Evolutionary conservation across 495 filamentous ascomycete species (phyloP).

Genomic region (Daldinia loculata): DNA sequence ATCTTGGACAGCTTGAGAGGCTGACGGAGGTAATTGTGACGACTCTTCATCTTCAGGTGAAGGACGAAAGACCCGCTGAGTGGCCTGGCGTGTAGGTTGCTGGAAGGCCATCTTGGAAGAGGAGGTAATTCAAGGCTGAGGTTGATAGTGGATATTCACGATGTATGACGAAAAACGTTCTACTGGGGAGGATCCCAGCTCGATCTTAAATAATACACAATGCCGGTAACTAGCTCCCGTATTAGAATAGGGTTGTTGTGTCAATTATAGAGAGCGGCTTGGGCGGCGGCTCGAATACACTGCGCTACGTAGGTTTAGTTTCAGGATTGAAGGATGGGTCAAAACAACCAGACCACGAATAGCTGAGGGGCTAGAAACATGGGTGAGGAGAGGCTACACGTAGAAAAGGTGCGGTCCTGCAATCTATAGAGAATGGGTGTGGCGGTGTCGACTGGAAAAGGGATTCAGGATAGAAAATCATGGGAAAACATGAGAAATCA

Average conservation of each 20-base stretch:
- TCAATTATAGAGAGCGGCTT: constrained; percentile 33
- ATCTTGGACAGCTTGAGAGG: constrained; percentile 63
- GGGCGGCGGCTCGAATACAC: constrained; percentile 25
- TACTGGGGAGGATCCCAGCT: constrained; percentile 39
- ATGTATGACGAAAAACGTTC: constrained; percentile 33
- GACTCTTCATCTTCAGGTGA: constrained; percentile 58
- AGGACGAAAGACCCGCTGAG: constrained; percentile 65
- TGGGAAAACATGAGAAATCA: constrained; percentile 18
- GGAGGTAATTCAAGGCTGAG: constrained; percentile 15
- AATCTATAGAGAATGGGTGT: constrained; percentile 29
- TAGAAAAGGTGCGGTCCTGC: constrained; percentile 24
- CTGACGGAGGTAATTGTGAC: constrained; percentile 53
- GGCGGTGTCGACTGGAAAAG: constrained; percentile 28
- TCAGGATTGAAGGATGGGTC: constrained; percentile 21
- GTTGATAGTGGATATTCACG: constrained; percentile 13
- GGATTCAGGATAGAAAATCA: constrained; percentile 13
- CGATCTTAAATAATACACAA: constrained; percentile 39
- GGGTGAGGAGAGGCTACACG: constrained; percentile 38
- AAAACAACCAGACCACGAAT: constrained; percentile 23
- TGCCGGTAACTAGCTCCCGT: constrained; percentile 15
- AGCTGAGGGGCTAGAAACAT: constrained; percentile 34
- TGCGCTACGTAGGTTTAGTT: constrained; percentile 31
- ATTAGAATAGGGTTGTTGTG: constrained; percentile 14
- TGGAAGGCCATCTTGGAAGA: constrained; percentile 78
- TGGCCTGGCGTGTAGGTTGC: constrained; percentile 71